Percentiles rank a stretch among this genome's conserved stretches.
Conservation (phyloP, 352 stramenopile species). For the Globisporangium recalcitrans region DNA sequence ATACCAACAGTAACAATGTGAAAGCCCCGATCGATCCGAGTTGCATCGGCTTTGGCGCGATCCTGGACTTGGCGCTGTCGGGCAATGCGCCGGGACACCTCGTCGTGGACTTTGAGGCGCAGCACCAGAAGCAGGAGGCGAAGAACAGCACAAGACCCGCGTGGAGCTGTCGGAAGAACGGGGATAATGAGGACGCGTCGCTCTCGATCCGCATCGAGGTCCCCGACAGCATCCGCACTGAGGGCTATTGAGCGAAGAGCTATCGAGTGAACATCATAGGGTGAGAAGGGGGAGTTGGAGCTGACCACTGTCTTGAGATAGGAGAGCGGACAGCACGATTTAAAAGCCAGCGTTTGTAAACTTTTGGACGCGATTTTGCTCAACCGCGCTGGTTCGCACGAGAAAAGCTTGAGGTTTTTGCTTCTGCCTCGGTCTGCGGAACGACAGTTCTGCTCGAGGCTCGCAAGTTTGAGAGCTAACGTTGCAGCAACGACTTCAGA, state of each 20-base stretch:
- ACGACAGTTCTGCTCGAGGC: no score
- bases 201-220: slow-evolving; percentile 39
- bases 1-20: slow-evolving; percentile 13
- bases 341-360: no score
- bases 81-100: slow-evolving; percentile 40
- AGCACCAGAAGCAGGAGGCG: slow-evolving; percentile 48
- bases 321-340: no score
- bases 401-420: no score
- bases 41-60: slow-evolving; percentile 62
- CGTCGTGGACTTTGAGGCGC: slow-evolving; percentile 35
- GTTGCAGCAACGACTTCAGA: no score
- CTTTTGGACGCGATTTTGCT: no score
- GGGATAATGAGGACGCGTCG: slow-evolving; percentile 23
- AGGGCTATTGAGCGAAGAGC: not conserved
- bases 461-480: no score
- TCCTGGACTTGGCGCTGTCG: slow-evolving; percentile 58
- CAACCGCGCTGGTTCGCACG: no score
- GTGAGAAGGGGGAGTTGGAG: no score
- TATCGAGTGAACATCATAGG: no score
- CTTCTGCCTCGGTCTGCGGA: no score
- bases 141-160: slow-evolving; percentile 25
- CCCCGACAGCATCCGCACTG: not conserved
- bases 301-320: no score
- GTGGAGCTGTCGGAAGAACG: slow-evolving; percentile 45
- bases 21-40: slow-evolving; percentile 15